A percentile compares a stretch with the other conserved stretches of the same genome.
Evolutionary conservation across 2,329 filamentous ascomycete genomes (phyloP).

Genomic region (Sordariomycetes sp.): DNA sequence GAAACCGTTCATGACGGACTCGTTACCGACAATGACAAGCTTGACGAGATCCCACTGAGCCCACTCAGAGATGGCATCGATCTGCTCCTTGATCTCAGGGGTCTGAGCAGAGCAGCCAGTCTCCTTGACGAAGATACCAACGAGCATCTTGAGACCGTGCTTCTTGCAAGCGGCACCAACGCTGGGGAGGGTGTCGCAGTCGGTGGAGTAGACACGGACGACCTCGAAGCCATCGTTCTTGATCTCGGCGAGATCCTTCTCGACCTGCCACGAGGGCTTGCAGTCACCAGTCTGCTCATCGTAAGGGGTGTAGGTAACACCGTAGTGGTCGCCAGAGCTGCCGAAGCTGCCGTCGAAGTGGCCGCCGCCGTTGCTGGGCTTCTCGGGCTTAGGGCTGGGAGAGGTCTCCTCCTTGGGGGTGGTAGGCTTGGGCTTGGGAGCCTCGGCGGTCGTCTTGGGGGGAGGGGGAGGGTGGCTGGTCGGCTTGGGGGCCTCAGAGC

Average conservation of each 20-base stretch:
- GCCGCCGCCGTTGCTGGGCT: slow-evolving; percentile 10
- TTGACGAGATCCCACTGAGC: slow-evolving; percentile 66
- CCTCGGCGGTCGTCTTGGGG: slow-evolving; percentile 13
- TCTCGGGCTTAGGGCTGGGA: slow-evolving; percentile 11
- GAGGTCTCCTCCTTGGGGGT: slow-evolving; percentile 11
- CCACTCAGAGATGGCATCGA: slow-evolving; percentile 64
- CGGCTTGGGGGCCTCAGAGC: slow-evolving; percentile 22
- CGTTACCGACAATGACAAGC: slow-evolving; percentile 83
- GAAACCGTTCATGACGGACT: slow-evolving; percentile 72
- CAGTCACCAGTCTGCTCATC: slow-evolving; percentile 45
- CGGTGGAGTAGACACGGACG: slow-evolving; percentile 82
- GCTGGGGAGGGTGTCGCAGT: slow-evolving; percentile 73
- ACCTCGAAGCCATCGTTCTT: slow-evolving; percentile 57
- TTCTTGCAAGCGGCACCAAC: slow-evolving; percentile 61
- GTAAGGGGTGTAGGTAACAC: slow-evolving; percentile 77
- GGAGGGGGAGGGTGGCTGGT: slow-evolving; percentile 16
- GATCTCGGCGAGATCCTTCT: slow-evolving; percentile 52
- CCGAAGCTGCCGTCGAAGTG: slow-evolving; percentile 20
- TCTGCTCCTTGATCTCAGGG: slow-evolving; percentile 61
- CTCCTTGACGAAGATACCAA: slow-evolving; percentile 77
- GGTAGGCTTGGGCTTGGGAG: slow-evolving; percentile 12
- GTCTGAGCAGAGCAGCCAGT: slow-evolving; percentile 48
- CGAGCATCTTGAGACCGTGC: slow-evolving; percentile 67
- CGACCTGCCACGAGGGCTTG: slow-evolving; percentile 52
- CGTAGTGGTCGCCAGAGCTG: slow-evolving; percentile 50